phyloP scores from a whole-genome alignment of 192 early-diverging fungal genomes.

The Backusella parvicylindrica region DNA sequence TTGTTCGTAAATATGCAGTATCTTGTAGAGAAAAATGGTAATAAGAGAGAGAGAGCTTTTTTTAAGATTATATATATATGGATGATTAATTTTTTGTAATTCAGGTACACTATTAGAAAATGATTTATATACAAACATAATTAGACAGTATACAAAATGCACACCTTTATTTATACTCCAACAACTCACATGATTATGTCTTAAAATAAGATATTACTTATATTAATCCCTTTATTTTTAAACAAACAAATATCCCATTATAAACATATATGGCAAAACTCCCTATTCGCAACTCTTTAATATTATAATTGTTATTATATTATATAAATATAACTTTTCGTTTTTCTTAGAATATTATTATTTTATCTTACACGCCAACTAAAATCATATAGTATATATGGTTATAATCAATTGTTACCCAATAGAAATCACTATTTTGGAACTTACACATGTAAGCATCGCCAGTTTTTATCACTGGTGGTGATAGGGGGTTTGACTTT shows the following conservation, averaged over 20 bases:
- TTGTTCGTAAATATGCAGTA: conserved; percentile 83
- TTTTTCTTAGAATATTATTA: neutral
- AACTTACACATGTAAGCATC: no score
- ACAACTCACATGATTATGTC: neutral
- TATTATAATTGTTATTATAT: neutral
- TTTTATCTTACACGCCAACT: no score
- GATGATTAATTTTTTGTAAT: neutral
- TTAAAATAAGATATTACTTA: neutral
- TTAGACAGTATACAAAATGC: neutral
- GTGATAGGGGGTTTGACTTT: no score
- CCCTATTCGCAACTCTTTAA: neutral
- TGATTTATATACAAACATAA: neutral
- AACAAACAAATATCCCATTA: neutral
- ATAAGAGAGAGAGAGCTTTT: neutral
- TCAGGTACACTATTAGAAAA: neutral
- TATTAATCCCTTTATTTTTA: neutral
- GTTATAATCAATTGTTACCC: no score
- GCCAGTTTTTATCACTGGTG: no score
- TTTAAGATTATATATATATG: neutral
- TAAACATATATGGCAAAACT: neutral
- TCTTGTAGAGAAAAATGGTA: conserved; percentile 85
- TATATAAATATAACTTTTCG: neutral
- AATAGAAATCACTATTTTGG: no score
- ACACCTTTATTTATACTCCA: neutral
- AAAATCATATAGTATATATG: no score